These are phyloP conservation scores for Salix brachista DNA, from an alignment of 345 rosid species.

Conservation along the genomic window DNA sequence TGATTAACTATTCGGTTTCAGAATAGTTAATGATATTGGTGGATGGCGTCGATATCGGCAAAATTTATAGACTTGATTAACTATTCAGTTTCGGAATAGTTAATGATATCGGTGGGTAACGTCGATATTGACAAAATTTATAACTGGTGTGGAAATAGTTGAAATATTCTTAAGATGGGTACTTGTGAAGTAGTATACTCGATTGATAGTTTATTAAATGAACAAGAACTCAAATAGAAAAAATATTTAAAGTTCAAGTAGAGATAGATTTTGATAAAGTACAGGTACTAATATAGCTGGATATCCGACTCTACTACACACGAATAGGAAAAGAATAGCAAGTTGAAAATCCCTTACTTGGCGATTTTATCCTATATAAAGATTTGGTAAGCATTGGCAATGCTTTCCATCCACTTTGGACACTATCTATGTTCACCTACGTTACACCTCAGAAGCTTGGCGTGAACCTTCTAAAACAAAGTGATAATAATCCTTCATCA, in stretches of 20 bases:
- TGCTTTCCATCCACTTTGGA: neutral
- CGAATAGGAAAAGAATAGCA: neutral
- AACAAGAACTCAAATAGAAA: neutral
- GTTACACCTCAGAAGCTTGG: neutral
- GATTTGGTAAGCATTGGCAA: neutral
- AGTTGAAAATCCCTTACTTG: neutral
- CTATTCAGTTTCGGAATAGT: too few species aligned
- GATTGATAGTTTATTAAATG: neutral
- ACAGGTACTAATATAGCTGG: neutral
- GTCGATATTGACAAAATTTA: too few species aligned
- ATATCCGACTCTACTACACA: neutral
- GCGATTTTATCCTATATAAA: neutral
- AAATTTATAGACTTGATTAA: too few species aligned
- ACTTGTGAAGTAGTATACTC: neutral
- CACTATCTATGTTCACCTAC: neutral
- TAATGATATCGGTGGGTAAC: too few species aligned
- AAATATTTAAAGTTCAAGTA: neutral
- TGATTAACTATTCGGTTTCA: too few species aligned
- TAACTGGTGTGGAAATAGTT: neutral
- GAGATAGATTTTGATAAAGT: neutral
- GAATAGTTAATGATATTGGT: too few species aligned
- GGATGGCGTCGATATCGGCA: too few species aligned
- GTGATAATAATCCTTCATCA: neutral
- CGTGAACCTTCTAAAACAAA: neutral
- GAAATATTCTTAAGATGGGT: neutral